Base-by-base conservation (phyloP, 2,329 filamentous ascomycete species). In the Bipolaris oryzae region DNA sequence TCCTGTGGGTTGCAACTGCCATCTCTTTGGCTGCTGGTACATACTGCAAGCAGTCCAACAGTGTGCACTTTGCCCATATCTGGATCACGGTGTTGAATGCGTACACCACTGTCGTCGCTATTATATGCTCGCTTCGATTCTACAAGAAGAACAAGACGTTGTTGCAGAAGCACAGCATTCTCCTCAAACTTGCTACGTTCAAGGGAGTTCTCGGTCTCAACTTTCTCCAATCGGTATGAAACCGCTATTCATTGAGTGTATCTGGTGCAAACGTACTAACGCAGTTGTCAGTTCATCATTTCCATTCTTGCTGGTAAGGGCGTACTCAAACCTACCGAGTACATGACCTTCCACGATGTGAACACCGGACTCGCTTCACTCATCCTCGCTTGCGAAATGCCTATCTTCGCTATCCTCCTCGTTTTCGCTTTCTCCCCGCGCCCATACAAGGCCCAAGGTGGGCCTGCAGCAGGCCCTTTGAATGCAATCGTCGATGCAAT, bases 341-440 rank as follows among this genome's bases (percentile, higher is more conserved):
- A 73, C 61, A 60, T 74, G 52, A 69, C 63, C 35, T 71, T 69
- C 55, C 60, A 72, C 49, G 68, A 74, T 56, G 52, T 74, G 46
- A 62, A 66, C 43, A 63, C 55, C 21, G 67, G 61, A 2, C 66
- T 74, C 13, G 64, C 72, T 0, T 63, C 62, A 7, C 63, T 74
- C n/a, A 57, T 73, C 10, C 64, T 73, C 31, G 63, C 66, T 15
- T 66, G 66, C 57, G 71, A 74, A 61, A 73, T 74, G 70, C 72
- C 71, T 3, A 28, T 72, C 28, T 74, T 74, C 55, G 65, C 68
- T 3, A 23, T 69, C 37, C 55, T 73, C 3, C 55, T 74, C 18
- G 16, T 68, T 34, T 57, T 69, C 34, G 69, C 70, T 0, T 74
- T 71, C 38, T 60, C 67, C 0, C 67, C 67, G 5, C 62, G 60